A percentile compares a stretch with the other conserved stretches of the same genome.
Evolutionary conservation across 495 filamentous ascomycete species (phyloP).

Genomic region (Tuber brumale): DNA sequence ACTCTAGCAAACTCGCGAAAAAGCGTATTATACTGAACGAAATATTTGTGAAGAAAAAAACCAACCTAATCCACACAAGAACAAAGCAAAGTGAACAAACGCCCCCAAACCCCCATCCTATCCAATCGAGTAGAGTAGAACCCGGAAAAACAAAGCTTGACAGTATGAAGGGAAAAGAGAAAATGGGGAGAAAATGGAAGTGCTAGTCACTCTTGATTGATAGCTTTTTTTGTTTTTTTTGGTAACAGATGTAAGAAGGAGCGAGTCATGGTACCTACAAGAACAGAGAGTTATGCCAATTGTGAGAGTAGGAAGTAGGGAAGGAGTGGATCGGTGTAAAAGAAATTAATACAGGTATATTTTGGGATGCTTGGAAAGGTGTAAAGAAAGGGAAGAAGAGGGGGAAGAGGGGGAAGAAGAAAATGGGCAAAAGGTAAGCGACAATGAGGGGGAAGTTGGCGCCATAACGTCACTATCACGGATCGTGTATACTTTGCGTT

Average conservation of each 20-base stretch:
- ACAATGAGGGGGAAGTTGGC: background rate
- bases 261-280: background rate
- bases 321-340: background rate
- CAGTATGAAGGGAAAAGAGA: background rate
- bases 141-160: background rate
- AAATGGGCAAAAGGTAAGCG: background rate
- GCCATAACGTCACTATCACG: background rate
- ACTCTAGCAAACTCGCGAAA: background rate
- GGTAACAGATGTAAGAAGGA: background rate
- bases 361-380: background rate
- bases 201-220: background rate
- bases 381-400: background rate
- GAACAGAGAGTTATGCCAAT: background rate
- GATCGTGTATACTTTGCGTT: background rate
- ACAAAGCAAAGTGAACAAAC: constrained; percentile 8
- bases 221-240: background rate
- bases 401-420: background rate
- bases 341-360: background rate
- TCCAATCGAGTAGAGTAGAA: background rate
- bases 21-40: background rate
- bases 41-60: constrained; percentile 5
- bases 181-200: background rate
- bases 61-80: constrained; percentile 1
- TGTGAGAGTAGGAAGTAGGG: background rate
- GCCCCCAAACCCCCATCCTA: constrained; percentile 1